Conservation (phyloP, 2,329 filamentous ascomycete species). For the Hypocrella siamensis region DNA sequence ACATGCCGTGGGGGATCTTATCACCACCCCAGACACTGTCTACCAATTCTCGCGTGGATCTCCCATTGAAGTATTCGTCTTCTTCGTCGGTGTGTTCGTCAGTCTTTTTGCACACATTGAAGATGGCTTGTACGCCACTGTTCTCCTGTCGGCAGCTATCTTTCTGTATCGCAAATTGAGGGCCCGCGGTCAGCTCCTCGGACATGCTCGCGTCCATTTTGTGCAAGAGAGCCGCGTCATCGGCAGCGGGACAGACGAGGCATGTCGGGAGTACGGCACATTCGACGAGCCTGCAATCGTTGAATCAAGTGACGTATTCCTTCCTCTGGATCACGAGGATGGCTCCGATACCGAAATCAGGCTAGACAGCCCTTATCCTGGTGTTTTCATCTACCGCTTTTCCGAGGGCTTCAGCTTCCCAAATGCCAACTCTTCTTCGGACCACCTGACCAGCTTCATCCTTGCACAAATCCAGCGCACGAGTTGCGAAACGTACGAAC, state of each 20-base stretch:
- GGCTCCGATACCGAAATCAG: conserved; percentile 77
- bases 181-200: conserved; percentile 70
- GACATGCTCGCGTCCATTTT: conserved; percentile 51
- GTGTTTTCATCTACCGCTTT: conserved; percentile 91
- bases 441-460: conserved; percentile 56
- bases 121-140: conserved; percentile 79
- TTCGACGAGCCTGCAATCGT: conserved; percentile 30
- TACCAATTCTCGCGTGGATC: conserved; percentile 95
- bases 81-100: conserved; percentile 82
- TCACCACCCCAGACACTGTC: conserved; percentile 78
- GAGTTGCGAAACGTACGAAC: conserved; percentile 47
- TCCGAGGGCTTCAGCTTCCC: conserved; percentile 93
- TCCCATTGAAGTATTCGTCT: conserved; percentile 79
- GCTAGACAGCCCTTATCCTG: conserved; percentile 71
- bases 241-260: conserved; percentile 37
- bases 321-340: conserved; percentile 76
- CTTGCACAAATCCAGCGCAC: conserved; percentile 62
- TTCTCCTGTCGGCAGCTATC: conserved; percentile 59
- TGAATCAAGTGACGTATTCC: conserved; percentile 60
- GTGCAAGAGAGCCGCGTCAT: conserved; percentile 62
- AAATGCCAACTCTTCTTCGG: conserved; percentile 78
- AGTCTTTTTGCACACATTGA: conserved; percentile 83
- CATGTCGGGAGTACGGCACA: conserved; percentile 39
- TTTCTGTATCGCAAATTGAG: conserved; percentile 74
- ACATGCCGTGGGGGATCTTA: conserved; percentile 83